phyloP scores from a whole-genome alignment of 176 grass and related monocot species.

The Oryza australiensis region DNA sequence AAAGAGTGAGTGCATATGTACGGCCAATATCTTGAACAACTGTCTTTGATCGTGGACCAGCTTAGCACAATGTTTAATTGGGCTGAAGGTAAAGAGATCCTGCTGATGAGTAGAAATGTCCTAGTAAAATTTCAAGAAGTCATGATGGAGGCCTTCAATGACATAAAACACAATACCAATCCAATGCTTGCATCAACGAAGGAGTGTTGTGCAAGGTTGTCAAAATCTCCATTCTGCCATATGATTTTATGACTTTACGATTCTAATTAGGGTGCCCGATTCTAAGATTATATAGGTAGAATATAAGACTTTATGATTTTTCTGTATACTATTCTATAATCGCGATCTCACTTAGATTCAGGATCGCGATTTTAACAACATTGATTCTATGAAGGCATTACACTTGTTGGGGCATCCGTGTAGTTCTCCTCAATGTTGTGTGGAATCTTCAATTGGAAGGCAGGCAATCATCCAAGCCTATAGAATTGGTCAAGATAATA shows the following conservation, averaged over 20 bases:
- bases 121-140: slow-evolving; percentile 33
- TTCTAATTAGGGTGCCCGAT: no score
- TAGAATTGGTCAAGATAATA: slow-evolving; percentile 71
- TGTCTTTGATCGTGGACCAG: slow-evolving; percentile 66
- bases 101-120: slow-evolving; percentile 59
- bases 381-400: slow-evolving; percentile 55
- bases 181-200: slow-evolving; percentile 78
- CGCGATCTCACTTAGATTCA: no score
- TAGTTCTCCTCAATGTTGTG: slow-evolving; percentile 82
- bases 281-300: no score
- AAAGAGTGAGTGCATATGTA: slow-evolving; percentile 75
- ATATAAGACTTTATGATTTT: no score
- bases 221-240: no score
- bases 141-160: slow-evolving; percentile 65
- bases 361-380: no score
- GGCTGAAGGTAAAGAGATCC: slow-evolving; percentile 61
- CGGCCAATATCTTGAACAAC: slow-evolving; percentile 61
- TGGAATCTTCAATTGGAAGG: slow-evolving; percentile 84
- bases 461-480: slow-evolving; percentile 81
- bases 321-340: no score
- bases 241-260: no score
- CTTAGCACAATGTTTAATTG: slow-evolving; percentile 53
- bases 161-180: slow-evolving; percentile 58
- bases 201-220: slow-evolving; percentile 40
- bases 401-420: slow-evolving; percentile 75